phyloP scores from a whole-genome alignment of 1,284 basidiomycete species.

The Leucoagaricus sp. region DNA sequence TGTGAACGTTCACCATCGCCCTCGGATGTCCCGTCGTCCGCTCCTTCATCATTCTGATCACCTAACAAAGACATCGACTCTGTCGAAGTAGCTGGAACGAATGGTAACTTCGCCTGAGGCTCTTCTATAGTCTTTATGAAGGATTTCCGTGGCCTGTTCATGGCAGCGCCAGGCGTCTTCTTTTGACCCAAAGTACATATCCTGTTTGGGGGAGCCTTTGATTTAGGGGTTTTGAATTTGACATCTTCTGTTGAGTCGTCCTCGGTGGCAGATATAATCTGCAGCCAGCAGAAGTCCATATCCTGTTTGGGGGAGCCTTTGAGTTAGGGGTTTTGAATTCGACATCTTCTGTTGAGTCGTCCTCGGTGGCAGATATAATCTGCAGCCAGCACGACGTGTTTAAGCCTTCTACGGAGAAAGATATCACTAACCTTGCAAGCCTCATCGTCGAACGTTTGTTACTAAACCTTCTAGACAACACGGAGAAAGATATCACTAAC shows the following conservation, averaged over 20 bases:
- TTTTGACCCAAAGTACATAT: slow-evolving; percentile 25
- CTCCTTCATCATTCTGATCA: neutral
- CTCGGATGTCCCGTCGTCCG: neutral
- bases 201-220: slow-evolving; percentile 20
- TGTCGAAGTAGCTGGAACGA: slow-evolving; percentile 3
- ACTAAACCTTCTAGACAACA: too few species aligned
- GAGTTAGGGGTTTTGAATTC: too few species aligned
- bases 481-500: neutral
- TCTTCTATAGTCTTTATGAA: neutral
- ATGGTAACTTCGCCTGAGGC: neutral
- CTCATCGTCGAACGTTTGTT: slow-evolving; percentile 1
- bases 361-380: too few species aligned
- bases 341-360: too few species aligned
- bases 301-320: neutral
- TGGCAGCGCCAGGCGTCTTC: neutral
- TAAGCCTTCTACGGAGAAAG: too few species aligned
- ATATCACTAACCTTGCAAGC: neutral
- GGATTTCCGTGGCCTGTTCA: neutral
- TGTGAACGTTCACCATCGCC: neutral
- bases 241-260: slow-evolving; percentile 25
- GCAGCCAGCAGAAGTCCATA: neutral
- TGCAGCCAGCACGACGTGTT: too few species aligned
- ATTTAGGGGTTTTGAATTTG: slow-evolving; percentile 21
- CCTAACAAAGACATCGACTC: slow-evolving; percentile 1
- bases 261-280: slow-evolving; percentile 23